Evolutionary conservation across 352 stramenopile species (phyloP).

Genomic region (Globisporangium apiculatum): DNA sequence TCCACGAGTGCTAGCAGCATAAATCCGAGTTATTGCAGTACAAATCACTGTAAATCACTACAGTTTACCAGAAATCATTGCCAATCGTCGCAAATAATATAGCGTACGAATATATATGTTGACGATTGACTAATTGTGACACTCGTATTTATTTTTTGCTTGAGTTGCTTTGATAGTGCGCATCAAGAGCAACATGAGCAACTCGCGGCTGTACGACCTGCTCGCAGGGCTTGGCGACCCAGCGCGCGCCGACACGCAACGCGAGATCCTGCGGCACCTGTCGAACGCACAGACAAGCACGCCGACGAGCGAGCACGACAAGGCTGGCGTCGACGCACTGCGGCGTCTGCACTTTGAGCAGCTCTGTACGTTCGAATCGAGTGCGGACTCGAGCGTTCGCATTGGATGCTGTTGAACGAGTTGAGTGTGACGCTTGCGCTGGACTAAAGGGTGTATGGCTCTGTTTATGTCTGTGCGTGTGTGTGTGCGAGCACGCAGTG

Average conservation of each 20-base stretch:
- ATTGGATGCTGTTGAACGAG: no score
- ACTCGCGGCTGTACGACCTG: slow-evolving; percentile 20
- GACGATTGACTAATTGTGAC: no score
- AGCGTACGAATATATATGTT: no score
- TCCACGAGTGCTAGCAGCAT: no score
- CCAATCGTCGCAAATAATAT: no score
- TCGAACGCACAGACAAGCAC: slow-evolving; percentile 8
- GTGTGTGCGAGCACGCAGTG: slow-evolving; percentile 14
- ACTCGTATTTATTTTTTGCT: not conserved
- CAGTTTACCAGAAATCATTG: no score
- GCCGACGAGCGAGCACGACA: slow-evolving; percentile 12
- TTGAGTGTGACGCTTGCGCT: not conserved
- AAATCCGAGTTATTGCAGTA: no score
- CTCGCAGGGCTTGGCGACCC: slow-evolving; percentile 16
- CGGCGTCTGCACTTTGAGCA: slow-evolving; percentile 35
- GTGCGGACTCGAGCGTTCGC: no score
- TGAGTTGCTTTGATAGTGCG: not conserved
- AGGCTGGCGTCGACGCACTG: slow-evolving; percentile 21
- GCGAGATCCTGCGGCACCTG: slow-evolving; percentile 33
- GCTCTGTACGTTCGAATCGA: slow-evolving; percentile 24
- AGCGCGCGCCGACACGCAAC: slow-evolving; percentile 20
- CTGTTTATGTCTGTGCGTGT: no score
- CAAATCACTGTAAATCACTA: no score
- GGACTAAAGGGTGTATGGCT: not conserved
- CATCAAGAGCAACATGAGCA: not conserved